Evolutionary conservation across 78 protist species (phyloP).

Genomic region (Dictyostelium intermedium): DNA sequence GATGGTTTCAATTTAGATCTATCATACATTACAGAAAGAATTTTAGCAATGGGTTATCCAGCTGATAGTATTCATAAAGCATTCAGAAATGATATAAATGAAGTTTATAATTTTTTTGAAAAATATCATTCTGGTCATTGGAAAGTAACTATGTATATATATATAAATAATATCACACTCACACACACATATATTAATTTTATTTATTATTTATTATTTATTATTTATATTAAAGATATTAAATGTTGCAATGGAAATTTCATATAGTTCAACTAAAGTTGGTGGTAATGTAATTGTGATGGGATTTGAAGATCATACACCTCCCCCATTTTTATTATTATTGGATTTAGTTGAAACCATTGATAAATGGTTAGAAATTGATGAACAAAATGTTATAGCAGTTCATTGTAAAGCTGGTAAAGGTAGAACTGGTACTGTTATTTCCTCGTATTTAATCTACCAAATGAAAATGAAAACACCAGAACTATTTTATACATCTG

Average conservation of each 20-base stretch:
- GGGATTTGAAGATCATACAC: conserved; percentile 71
- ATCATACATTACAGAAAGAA: conserved; percentile 46
- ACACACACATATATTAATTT: not conserved
- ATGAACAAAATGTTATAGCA: conserved; percentile 47
- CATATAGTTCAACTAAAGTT: conserved; percentile 24
- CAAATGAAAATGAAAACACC: not conserved
- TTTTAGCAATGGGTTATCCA: conserved; percentile 72
- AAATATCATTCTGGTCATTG: conserved; percentile 62
- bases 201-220: not conserved
- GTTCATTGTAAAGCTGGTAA: conserved; percentile 76
- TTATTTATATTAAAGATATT: not conserved
- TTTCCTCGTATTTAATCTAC: conserved; percentile 9
- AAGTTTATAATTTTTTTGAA: conserved; percentile 59
- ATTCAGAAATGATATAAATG: conserved; percentile 55
- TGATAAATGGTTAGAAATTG: conserved; percentile 3
- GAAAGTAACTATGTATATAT: not conserved
- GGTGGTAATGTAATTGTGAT: conserved; percentile 33
- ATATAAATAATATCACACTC: not conserved
- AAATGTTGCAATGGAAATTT: conserved; percentile 70
- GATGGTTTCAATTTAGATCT: conserved; percentile 67
- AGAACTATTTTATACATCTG: conserved; percentile 39
- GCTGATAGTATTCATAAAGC: conserved; percentile 50
- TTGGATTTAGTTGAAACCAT: conserved; percentile 15
- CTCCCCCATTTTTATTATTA: conserved; percentile 63
- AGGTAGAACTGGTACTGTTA: conserved; percentile 70